phyloP scores from a whole-genome alignment of 2,329 filamentous ascomycete genomes.

The Alternaria conjuncta region DNA sequence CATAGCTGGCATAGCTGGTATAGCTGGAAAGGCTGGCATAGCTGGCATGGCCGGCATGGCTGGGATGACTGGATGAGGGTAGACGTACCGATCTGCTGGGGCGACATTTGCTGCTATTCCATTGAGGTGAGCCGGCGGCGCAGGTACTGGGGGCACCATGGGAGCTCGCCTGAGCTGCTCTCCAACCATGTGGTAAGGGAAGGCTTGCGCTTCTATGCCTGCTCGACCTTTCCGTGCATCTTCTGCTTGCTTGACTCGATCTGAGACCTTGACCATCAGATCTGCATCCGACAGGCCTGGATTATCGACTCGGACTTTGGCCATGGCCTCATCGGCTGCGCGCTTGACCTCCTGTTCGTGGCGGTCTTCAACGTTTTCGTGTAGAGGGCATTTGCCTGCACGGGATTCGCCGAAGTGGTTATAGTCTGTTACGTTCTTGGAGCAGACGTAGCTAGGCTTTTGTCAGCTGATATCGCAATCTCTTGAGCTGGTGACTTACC shows the following conservation, averaged over 20 bases:
- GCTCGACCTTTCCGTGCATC: constrained; percentile 29
- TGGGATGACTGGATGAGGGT: neutral
- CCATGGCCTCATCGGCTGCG: constrained; percentile 66
- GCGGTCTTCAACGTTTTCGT: constrained; percentile 66
- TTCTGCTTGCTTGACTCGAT: constrained; percentile 53
- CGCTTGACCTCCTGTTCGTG: constrained; percentile 68
- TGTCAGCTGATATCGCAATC: constrained; percentile 4
- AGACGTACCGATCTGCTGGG: constrained; percentile 22
- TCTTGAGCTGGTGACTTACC: constrained; percentile 49
- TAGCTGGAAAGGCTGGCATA: neutral
- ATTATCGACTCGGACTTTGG: constrained; percentile 63
- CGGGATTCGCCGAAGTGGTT: constrained; percentile 69
- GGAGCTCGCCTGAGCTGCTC: constrained; percentile 18
- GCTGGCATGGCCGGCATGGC: neutral
- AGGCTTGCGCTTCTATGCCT: constrained; percentile 16
- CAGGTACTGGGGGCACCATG: neutral
- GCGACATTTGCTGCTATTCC: neutral
- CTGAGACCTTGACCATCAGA: constrained; percentile 65
- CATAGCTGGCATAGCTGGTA: neutral
- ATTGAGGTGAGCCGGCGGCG: neutral
- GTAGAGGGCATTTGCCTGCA: constrained; percentile 66
- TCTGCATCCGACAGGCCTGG: constrained; percentile 65
- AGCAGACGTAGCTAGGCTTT: constrained; percentile 70
- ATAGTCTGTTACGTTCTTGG: constrained; percentile 67
- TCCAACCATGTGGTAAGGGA: constrained; percentile 31